These are phyloP conservation scores for Roridomyces roridus DNA, from an alignment of 768 basidiomycete species.

Conservation along the genomic window DNA sequence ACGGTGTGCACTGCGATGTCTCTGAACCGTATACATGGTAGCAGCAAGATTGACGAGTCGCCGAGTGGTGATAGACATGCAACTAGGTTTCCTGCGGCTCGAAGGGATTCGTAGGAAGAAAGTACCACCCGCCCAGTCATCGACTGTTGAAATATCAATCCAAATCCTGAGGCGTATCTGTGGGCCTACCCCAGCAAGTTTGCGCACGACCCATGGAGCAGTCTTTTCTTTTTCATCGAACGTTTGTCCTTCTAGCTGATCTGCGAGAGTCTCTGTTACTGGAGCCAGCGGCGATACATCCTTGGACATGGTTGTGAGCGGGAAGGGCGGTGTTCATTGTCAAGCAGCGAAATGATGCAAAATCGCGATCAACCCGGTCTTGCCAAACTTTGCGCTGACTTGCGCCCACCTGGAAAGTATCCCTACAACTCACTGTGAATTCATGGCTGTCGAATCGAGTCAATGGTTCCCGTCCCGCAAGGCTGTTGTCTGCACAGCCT, in stretches of 20 bases:
- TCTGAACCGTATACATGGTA: slow-evolving; percentile 69
- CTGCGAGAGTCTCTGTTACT: slow-evolving; percentile 44
- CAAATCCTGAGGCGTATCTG: slow-evolving; percentile 26
- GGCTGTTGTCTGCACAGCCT: no score
- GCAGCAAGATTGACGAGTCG: slow-evolving; percentile 65
- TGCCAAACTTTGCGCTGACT: no score
- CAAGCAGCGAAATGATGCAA: neutral
- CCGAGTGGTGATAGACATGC: slow-evolving; percentile 68
- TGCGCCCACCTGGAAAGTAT: no score
- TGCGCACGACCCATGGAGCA: slow-evolving; percentile 68
- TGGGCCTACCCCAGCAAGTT: slow-evolving; percentile 59
- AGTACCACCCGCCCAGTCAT: slow-evolving; percentile 68
- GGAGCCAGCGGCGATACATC: slow-evolving; percentile 50
- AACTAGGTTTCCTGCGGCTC: slow-evolving; percentile 63
- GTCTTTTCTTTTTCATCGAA: slow-evolving; percentile 57
- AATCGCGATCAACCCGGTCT: no score
- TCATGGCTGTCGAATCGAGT: no score
- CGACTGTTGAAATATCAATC: slow-evolving; percentile 40
- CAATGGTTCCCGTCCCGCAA: no score
- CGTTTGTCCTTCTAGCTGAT: neutral
- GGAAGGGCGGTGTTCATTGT: neutral
- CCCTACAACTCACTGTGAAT: no score
- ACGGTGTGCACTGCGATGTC: slow-evolving; percentile 68
- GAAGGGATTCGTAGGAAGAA: slow-evolving; percentile 67
- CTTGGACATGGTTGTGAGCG: slow-evolving; percentile 9